A percentile compares a stretch with the other conserved stretches of the same genome.
Conservation (phyloP, 2,329 filamentous ascomycete species). For the Hypoxylon sp. region DNA sequence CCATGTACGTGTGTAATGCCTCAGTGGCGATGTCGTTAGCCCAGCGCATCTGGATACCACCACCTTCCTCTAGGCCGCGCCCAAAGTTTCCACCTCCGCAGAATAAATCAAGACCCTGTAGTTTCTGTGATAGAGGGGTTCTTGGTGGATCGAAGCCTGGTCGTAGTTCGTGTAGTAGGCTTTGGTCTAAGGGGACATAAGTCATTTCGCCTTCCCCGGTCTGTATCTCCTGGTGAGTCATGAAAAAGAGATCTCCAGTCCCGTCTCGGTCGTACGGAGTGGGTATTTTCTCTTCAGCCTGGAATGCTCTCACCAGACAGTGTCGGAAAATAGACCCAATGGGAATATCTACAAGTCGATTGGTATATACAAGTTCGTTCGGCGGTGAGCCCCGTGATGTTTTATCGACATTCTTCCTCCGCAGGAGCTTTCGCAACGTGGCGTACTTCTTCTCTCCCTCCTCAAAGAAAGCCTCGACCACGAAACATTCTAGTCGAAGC, state of each 20-base stretch:
- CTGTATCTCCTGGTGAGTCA: constrained; percentile 56
- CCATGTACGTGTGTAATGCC: constrained; percentile 77
- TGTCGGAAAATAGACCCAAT: constrained; percentile 56
- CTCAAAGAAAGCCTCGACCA: constrained; percentile 57
- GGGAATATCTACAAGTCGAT: constrained; percentile 46
- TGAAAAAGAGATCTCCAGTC: constrained; percentile 71
- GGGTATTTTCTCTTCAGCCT: constrained; percentile 55
- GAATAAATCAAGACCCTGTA: constrained; percentile 75
- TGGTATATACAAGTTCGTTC: constrained; percentile 59
- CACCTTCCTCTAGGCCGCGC: constrained; percentile 76
- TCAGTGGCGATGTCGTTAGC: constrained; percentile 71
- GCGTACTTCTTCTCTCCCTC: constrained; percentile 43
- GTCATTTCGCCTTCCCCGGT: constrained; percentile 29
- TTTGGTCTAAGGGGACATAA: constrained; percentile 49
- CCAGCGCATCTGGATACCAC: constrained; percentile 70
- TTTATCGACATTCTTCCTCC: constrained; percentile 55
- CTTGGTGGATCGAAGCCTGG: constrained; percentile 64
- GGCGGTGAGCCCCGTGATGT: constrained; percentile 45
- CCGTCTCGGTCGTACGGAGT: constrained; percentile 73
- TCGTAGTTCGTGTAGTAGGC: constrained; percentile 49
- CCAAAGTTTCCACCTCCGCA: constrained; percentile 83
- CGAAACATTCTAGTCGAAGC: constrained; percentile 65
- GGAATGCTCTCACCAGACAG: constrained; percentile 69
- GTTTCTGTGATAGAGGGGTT: constrained; percentile 45
- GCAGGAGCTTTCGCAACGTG: constrained; percentile 61